A percentile compares a stretch with the other conserved stretches of the same genome.
Evolutionary conservation across 352 stramenopile genomes (phyloP).

Genomic region (Globisporangium orthogonon): DNA sequence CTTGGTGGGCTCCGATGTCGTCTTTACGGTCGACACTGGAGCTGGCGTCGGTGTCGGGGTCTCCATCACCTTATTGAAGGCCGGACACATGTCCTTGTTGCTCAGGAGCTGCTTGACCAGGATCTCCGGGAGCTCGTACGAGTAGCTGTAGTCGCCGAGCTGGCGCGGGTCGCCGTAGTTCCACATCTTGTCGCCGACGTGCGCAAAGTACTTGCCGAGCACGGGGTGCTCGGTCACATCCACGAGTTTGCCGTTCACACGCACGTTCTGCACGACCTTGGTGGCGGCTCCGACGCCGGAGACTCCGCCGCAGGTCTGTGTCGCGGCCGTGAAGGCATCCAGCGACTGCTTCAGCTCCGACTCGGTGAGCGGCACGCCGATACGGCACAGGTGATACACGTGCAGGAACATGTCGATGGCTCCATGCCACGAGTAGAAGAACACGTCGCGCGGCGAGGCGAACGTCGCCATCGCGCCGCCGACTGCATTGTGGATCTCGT

Average conservation of each 20-base stretch:
- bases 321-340: constrained; percentile 24
- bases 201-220: constrained; percentile 57
- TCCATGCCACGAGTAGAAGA: constrained; percentile 70
- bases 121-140: constrained; percentile 55
- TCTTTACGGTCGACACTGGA: not conserved
- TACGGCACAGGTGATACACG: constrained; percentile 59
- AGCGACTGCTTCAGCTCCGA: constrained; percentile 16
- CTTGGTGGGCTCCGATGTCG: not conserved
- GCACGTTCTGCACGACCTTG: constrained; percentile 32
- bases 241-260: constrained; percentile 31
- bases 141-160: constrained; percentile 67
- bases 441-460: constrained; percentile 37
- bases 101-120: constrained; percentile 52
- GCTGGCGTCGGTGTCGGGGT: not conserved
- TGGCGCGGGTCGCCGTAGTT: constrained; percentile 57
- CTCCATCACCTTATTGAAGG: constrained; percentile 35
- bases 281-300: constrained; percentile 27
- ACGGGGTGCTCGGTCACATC: constrained; percentile 50
- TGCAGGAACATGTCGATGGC: constrained; percentile 65
- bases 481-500: constrained; percentile 52
- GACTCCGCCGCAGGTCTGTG: constrained; percentile 40
- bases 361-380: constrained; percentile 39
- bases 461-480: constrained; percentile 47
- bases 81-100: constrained; percentile 58
- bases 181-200: constrained; percentile 46